A percentile compares a stretch with the other conserved stretches of the same genome.
phyloP scores from a whole-genome alignment of 2,329 filamentous ascomycete genomes.

The Phoma sp. region DNA sequence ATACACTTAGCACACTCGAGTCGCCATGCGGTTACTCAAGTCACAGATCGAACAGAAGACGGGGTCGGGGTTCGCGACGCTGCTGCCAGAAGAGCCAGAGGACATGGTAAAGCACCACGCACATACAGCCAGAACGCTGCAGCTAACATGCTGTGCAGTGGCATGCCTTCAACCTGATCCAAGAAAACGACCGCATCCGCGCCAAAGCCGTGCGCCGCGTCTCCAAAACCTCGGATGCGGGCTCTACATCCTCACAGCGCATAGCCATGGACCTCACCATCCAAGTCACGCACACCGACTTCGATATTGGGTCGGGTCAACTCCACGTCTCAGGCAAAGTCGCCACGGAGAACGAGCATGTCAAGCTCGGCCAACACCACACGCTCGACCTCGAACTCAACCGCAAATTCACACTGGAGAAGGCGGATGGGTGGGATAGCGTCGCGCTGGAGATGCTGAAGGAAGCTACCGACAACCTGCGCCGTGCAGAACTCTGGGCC shows the following conservation, averaged over 20 bases:
- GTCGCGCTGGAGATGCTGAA: conserved; percentile 78
- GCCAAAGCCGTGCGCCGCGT: conserved; percentile 71
- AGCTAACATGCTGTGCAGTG: conserved; percentile 58
- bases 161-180: conserved; percentile 77
- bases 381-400: conserved; percentile 85
- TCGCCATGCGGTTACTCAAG: conserved; percentile 69
- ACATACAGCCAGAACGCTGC: background rate
- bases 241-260: conserved; percentile 66
- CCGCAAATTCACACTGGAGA: conserved; percentile 86
- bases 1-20: background rate
- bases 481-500: conserved; percentile 82
- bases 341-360: conserved; percentile 69
- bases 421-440: conserved; percentile 84
- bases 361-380: conserved; percentile 71
- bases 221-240: conserved; percentile 64
- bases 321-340: conserved; percentile 73
- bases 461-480: conserved; percentile 79
- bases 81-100: conserved; percentile 75
- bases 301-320: conserved; percentile 70
- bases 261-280: conserved; percentile 70
- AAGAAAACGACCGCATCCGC: conserved; percentile 67
- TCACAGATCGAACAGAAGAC: conserved; percentile 67
- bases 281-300: conserved; percentile 69
- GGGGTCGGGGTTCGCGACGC: conserved; percentile 68
- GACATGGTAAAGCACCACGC: conserved; percentile 64